Evolutionary conservation across 768 basidiomycete genomes (phyloP).

Genomic region (Tulasnella sp.): DNA sequence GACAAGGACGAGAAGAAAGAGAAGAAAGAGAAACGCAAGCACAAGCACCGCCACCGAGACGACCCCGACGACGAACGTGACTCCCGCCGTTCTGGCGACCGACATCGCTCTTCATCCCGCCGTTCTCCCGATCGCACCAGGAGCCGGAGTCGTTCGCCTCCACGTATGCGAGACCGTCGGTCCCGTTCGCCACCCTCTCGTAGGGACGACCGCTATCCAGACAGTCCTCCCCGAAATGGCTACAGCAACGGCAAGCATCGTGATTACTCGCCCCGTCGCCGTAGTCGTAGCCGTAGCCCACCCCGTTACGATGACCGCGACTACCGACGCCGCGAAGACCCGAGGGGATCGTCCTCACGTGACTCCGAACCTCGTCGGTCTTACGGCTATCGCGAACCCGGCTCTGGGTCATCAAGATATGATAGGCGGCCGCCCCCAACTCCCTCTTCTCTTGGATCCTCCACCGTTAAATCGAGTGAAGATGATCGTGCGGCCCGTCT

Average conservation of each 20-base stretch:
- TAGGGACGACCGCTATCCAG: conserved; percentile 31
- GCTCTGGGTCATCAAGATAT: conserved; percentile 39
- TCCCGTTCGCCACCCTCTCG: conserved; percentile 53
- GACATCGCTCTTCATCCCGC: conserved; percentile 39
- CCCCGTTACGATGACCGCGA: conserved; percentile 34
- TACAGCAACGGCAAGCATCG: conserved; percentile 41
- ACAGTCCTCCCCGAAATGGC: conserved; percentile 38
- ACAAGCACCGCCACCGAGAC: conserved; percentile 37
- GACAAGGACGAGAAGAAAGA: conserved; percentile 70
- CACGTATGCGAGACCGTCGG: conserved; percentile 52
- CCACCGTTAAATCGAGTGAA: conserved; percentile 37
- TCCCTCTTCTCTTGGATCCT: conserved; percentile 47
- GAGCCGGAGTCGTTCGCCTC: conserved; percentile 52
- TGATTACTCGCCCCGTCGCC: conserved; percentile 38
- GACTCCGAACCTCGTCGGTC: conserved; percentile 36
- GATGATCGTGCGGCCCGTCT: conserved; percentile 80
- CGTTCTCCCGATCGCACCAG: conserved; percentile 42
- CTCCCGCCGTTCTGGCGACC: conserved; percentile 17
- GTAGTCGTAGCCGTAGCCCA: conserved; percentile 20
- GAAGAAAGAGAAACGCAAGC: conserved; percentile 59
- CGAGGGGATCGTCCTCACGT: conserved; percentile 37
- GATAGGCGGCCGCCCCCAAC: conserved; percentile 48
- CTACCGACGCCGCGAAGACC: conserved; percentile 40
- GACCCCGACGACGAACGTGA: conserved; percentile 43
- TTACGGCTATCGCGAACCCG: conserved; percentile 27